A percentile compares a stretch with the other conserved stretches of the same genome.
Conservation (phyloP, 2,329 filamentous ascomycete genomes). For the Aspergillus vadensis region DNA sequence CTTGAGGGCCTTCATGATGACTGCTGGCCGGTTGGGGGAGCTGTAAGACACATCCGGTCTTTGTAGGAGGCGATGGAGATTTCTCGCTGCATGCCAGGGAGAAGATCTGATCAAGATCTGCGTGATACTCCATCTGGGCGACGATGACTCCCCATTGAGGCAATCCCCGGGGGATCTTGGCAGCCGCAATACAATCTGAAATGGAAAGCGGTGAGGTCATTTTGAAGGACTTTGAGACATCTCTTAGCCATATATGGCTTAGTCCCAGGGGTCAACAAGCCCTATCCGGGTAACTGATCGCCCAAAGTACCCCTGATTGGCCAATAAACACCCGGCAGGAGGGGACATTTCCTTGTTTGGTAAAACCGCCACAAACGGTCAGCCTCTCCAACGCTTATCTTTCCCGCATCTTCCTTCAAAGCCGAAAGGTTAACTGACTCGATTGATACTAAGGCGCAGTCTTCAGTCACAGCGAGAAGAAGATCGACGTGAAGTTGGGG, state of each 20-base stretch:
- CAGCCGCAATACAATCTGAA: not conserved
- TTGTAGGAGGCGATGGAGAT: not conserved
- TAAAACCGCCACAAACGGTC: not conserved
- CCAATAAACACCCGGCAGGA: not conserved
- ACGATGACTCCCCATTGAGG: constrained; percentile 1
- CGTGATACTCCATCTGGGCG: not conserved
- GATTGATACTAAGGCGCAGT: constrained; percentile 15
- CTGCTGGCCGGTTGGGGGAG: not conserved
- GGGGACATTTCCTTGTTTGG: too few relatives aligned
- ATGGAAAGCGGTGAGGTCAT: not conserved
- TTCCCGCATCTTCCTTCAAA: not conserved
- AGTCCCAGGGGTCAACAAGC: not conserved
- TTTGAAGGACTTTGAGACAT: constrained; percentile 1
- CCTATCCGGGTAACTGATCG: not conserved
- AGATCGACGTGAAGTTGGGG: too few relatives aligned
- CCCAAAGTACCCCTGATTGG: not conserved
- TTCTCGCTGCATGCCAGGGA: not conserved
- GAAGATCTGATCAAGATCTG: not conserved
- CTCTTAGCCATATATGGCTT: not conserved
- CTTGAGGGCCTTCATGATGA: constrained; percentile 17
- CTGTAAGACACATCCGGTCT: not conserved
- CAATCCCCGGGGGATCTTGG: not conserved
- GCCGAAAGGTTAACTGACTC: not conserved
- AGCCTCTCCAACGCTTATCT: not conserved
- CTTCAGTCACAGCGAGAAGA: too few relatives aligned